Evolutionary conservation across 164 flowering plant genomes (phyloP).

Genomic region (Santalum album): DNA sequence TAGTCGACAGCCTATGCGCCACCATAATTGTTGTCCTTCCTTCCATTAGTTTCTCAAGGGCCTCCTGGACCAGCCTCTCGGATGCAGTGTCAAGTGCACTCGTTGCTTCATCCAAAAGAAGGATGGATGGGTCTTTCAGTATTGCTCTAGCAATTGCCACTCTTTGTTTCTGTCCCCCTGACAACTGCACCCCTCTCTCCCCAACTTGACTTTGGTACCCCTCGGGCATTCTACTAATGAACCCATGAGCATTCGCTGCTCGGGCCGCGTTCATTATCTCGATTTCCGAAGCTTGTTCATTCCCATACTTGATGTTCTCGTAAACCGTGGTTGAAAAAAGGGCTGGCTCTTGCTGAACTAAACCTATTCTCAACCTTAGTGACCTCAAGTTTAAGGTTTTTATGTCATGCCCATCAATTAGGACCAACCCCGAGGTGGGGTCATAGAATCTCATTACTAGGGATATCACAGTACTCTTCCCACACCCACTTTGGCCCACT

Average conservation of each 20-base stretch:
- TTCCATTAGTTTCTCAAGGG: constrained; percentile 11
- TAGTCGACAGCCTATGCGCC: constrained; percentile 19
- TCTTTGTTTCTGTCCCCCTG: constrained; percentile 25
- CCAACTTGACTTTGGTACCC: constrained; percentile 34
- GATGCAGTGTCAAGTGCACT: constrained; percentile 20
- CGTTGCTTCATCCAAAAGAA: constrained; percentile 23
- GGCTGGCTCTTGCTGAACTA: constrained; percentile 82
- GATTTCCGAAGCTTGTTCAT: constrained; percentile 51
- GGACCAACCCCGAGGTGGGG: constrained; percentile 39
- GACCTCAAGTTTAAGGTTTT: constrained; percentile 42
- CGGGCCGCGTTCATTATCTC: constrained; percentile 63
- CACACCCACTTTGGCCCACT: constrained; percentile 88
- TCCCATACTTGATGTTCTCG: constrained; percentile 70
- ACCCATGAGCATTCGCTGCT: constrained; percentile 72
- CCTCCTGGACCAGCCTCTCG: constrained; percentile 18
- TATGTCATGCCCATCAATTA: constrained; percentile 54
- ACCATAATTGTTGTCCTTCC: constrained; percentile 22
- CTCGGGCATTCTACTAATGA: constrained; percentile 63
- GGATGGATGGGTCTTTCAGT: constrained; percentile 14
- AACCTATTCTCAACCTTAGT: constrained; percentile 45
- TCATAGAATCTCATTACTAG: constrained; percentile 69
- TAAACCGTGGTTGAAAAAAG: constrained; percentile 69
- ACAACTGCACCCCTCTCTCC: constrained; percentile 14
- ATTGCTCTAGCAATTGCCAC: constrained; percentile 22
- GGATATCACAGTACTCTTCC: constrained; percentile 64